Evolutionary conservation across 2,329 filamentous ascomycete species (phyloP), one percentile per base, ranked within the genome.

Genomic region (Huntiella moniliformis): DNA sequence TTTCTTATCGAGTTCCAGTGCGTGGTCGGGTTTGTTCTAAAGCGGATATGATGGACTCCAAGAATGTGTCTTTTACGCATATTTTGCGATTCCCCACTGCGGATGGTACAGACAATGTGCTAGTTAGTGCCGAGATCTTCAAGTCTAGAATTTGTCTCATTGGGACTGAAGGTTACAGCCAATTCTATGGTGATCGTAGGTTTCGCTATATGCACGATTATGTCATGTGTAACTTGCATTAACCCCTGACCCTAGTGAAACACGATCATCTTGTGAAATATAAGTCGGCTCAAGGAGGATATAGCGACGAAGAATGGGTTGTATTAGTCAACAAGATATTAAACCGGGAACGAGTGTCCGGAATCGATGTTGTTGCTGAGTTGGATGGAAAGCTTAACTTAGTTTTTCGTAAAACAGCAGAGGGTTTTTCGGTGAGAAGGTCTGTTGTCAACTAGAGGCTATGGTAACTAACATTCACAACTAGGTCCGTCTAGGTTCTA

Each of bases 241-340:
- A 42, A 42, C 40, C 31, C 22, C 31, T 5, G 34, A 42, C 40
- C 40, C 31, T 38, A 43, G 47, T 49, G 16, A 41, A 46, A 7
- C 73, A 79, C 49, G 67, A 67, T 53, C 65, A 64, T 34, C 60
- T 74, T 44, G 60, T 65, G 34, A 66, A 67, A 6, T 63, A 78
- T 41, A 71, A 67, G 51, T 61, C 66, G 18, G 65, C 67, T 53
- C 73, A 67, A 52, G 70, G 66, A 42, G 65, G 67, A n/a, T 70
- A 70, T 50, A 65, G 67, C 16, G 62, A 72, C 48, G 63, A 67
- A n/a, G 77, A 85, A 58, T 87, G 81, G 81, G 68, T 76, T 56
- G 55, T 60, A 11, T 70, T 80, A 43, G 60, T 87, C 13, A 61
- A 63, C 40, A 65, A 67, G 40, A 60, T 77, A 41, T 63, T 87